Evolutionary conservation across 2,329 filamentous ascomycete genomes (phyloP), one percentile per base, ranked within the genome.

Genomic region (Orbilia brochopaga): DNA sequence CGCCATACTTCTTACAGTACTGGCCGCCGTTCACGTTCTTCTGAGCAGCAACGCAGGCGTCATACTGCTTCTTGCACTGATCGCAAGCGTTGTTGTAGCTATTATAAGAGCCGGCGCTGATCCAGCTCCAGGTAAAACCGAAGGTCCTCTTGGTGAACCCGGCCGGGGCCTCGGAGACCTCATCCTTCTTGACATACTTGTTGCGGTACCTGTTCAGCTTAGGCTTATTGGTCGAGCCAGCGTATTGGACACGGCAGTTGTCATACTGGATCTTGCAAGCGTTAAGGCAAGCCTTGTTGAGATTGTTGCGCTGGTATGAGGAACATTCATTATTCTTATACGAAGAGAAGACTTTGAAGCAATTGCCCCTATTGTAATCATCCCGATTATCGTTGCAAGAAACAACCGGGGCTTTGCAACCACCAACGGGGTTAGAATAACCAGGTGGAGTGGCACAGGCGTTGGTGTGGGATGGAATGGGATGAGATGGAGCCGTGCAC

Each of bases 261-360:
- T 72, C 67, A 37, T 72, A 72, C 46, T 72, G 67, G 24, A 65
- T 58, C 24, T 72, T 72, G 60, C 67, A 72, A 57, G 67, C 67
- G 21, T 72, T 55, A 23, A 61, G 24, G 37, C 67, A 72, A 53
- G 67, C 67, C 2, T 21, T 32, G 7, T 30, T 40, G 51, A 65
- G 40, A 19, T 54, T 55, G 44, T 32, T 32, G 46, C 60, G 60
- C 4, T 46, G 42, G 50, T 51, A 72, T n/a, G 55, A 56, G 46
- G 40, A 42, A 48, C 67, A 72, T 17, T 72, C 60, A 19, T 32
- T 51, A 10, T 13, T 52, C 35, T 61, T 72, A 10, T 30, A 21
- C 19, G 67, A 72, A 32, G 54, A 54, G 55, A 65, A 72, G 51
- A 72, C 55, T 42, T 72, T 72, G 44, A 32, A 72, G 56, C 60